Conservation (phyloP, 257 asterid genomes). For the Solanum ahanhuiri region DNA sequence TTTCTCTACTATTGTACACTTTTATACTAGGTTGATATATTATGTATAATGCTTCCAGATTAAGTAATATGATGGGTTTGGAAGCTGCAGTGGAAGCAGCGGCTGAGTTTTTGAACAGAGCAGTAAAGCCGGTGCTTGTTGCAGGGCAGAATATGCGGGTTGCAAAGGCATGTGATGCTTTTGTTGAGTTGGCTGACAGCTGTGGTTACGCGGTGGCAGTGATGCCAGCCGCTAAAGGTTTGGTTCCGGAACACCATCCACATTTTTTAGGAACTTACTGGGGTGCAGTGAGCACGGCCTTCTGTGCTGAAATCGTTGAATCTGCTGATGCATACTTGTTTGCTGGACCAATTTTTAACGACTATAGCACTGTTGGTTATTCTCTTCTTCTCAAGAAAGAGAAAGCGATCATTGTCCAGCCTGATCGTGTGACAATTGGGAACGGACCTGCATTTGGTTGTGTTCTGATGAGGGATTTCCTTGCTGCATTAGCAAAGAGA, state of each 20-base stretch:
- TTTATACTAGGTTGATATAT: not conserved
- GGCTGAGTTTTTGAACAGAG: constrained; percentile 57
- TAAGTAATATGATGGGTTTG: constrained; percentile 54
- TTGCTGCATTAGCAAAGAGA: constrained; percentile 41
- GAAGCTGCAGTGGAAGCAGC: constrained; percentile 76
- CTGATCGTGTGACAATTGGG: constrained; percentile 52
- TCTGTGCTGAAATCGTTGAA: constrained; percentile 77
- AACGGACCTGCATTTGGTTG: constrained; percentile 78
- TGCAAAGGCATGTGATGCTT: constrained; percentile 54
- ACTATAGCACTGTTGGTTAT: constrained; percentile 76
- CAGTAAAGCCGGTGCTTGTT: constrained; percentile 84
- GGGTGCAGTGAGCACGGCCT: not conserved
- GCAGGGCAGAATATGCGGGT: constrained; percentile 72
- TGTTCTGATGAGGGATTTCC: constrained; percentile 74
- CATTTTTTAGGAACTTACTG: too few relatives aligned
- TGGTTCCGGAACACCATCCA: too few relatives aligned
- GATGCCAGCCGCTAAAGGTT: too few relatives aligned
- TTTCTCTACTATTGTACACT: too few relatives aligned
- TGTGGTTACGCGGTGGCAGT: constrained; percentile 52
- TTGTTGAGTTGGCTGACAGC: constrained; percentile 47
- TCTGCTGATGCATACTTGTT: constrained; percentile 77
- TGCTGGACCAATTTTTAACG: constrained; percentile 74
- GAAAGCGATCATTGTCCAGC: constrained; percentile 62
- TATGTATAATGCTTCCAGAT: not conserved
- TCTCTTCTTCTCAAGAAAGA: constrained; percentile 76